Base-by-base conservation (phyloP, 768 basidiomycete species). In the Kwoniella botswanensis region DNA sequence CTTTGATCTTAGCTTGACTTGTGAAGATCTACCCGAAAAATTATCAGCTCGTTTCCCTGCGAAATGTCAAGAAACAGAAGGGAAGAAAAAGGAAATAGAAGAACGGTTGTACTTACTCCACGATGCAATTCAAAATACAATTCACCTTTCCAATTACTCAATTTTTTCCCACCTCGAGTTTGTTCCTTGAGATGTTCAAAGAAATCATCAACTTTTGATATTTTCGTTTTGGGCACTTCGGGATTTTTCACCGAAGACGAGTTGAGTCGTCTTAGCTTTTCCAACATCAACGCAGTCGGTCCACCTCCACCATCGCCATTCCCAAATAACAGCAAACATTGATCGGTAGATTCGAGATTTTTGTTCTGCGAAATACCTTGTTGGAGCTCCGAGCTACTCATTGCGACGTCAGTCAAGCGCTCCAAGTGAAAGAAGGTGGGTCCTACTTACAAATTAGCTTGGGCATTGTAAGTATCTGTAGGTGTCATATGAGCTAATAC, bases 401-500 rank as follows among this genome's bases (percentile, higher is more conserved):
- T 13, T 58, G 29, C 2, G 10, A 55, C 10, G 26, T 26, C 26
- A 26, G 26, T 26, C 26, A 26, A 26, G 26, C 26, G 26, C 26
- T 26, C 26, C 26, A 4, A 26, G 11, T 26, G 24, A 35, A 58
- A 35, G n/a, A 29, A 58, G 18, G 24, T 11, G 10, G 26, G 18
- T 26, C 17, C 21, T 1, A 58, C 56, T 2, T 17, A 41, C 22
- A 54, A 60, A 52, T 69, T 61, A 5, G 52, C 50, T 42, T 95
- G 93, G 0, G 94, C 93, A 5, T 91, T 95, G 82, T 97, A 97
- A 0, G 92, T 93, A 76, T 93, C 92, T 84, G 90, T 90, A 46
- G 94, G 94, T 4, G 94, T 96, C 93, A 98, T 95, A 79, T 98
- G 95, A 79, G 92, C 94, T 35, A 97, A 84, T 7, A 97, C 90